phyloP scores from a whole-genome alignment of 2,329 filamentous ascomycete species.

The Leptographium wingfieldii region DNA sequence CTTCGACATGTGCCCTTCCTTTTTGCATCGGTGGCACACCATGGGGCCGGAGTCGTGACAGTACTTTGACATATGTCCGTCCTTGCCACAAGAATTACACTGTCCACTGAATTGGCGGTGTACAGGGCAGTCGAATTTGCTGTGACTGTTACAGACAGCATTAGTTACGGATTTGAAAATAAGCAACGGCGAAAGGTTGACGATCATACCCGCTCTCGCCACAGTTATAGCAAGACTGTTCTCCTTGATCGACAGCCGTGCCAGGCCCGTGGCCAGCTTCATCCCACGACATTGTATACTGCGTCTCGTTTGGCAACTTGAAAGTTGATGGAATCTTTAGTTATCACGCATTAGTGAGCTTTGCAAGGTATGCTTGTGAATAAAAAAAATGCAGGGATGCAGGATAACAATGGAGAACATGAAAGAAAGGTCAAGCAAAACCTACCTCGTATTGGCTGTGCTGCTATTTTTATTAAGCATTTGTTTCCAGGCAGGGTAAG shows the following conservation, averaged over 20 bases:
- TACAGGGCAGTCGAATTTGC: constrained; percentile 49
- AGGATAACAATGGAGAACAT: too few relatives aligned
- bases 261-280: neutral
- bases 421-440: too few relatives aligned
- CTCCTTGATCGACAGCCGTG: neutral
- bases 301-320: neutral
- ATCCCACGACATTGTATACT: neutral
- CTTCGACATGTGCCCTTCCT: constrained; percentile 40
- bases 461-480: too few relatives aligned
- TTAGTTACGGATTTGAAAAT: neutral
- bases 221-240: constrained; percentile 1
- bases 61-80: constrained; percentile 39
- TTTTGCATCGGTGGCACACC: constrained; percentile 28
- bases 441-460: too few relatives aligned
- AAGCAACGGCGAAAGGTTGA: neutral
- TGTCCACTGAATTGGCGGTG: constrained; percentile 26
- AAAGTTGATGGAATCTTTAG: neutral
- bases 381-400: too few relatives aligned
- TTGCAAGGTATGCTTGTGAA: neutral
- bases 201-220: neutral
- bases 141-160: constrained; percentile 32
- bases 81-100: constrained; percentile 30
- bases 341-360: too few relatives aligned
- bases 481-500: too few relatives aligned
- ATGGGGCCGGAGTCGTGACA: constrained; percentile 28